Percentiles rank a stretch among this genome's conserved stretches.
These are phyloP conservation scores for Fusarium sp. DNA, from an alignment of 2,329 filamentous ascomycete species.

Conservation along the genomic window DNA sequence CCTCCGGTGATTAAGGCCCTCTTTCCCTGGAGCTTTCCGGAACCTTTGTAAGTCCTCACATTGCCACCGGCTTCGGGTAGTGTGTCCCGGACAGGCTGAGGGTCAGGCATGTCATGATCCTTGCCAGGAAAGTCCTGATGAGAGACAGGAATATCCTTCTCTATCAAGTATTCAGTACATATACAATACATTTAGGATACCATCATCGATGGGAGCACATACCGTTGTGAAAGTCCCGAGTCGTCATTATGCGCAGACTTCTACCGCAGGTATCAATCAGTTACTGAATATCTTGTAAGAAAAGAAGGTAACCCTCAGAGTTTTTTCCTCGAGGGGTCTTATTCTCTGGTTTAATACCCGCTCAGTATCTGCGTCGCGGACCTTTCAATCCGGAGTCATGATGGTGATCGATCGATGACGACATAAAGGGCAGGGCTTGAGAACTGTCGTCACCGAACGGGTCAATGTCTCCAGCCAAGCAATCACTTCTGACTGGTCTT, in stretches of 20 bases:
- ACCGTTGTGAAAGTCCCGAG: constrained; percentile 39
- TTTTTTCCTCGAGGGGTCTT: background rate
- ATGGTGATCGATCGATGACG: constrained; percentile 42
- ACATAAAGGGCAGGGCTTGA: constrained; percentile 26
- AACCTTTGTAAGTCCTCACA: constrained; percentile 74
- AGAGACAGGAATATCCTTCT: constrained; percentile 41
- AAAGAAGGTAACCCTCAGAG: background rate
- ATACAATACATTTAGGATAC: no score
- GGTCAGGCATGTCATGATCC: constrained; percentile 43
- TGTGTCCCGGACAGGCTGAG: constrained; percentile 66
- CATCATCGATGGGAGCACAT: background rate
- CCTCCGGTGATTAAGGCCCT: constrained; percentile 82
- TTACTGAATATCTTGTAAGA: background rate
- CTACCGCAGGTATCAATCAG: background rate
- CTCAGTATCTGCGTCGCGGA: constrained; percentile 16
- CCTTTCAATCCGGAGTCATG: constrained; percentile 31
- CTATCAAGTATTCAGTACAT: constrained; percentile 47
- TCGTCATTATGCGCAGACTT: constrained; percentile 31
- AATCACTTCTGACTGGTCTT: constrained; percentile 7
- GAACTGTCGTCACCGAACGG: constrained; percentile 35
- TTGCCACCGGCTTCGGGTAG: constrained; percentile 73
- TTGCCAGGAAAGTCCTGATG: constrained; percentile 45
- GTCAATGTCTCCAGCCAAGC: constrained; percentile 20
- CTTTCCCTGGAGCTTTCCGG: constrained; percentile 77
- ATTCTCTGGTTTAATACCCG: constrained; percentile 21